Evolutionary conservation across 208 protist species (phyloP).

Genomic region (Leishmania lainsoni): DNA sequence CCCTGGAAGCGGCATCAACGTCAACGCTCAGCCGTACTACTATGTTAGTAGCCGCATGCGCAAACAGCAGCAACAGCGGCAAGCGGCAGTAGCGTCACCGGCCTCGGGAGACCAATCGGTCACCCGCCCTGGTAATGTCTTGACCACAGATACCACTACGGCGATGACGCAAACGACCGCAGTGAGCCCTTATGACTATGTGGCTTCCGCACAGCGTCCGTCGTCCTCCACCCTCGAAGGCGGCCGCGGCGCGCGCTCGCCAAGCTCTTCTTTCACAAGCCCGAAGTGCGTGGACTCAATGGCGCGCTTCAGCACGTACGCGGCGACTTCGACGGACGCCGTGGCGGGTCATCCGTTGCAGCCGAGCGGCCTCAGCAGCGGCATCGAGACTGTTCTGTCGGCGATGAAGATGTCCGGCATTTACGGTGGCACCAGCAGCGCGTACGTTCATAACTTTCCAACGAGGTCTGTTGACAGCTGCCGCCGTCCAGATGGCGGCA

Average conservation of each 20-base stretch:
- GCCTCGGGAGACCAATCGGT: neutral
- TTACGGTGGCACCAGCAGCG: slow-evolving; percentile 1
- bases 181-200: neutral
- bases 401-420: slow-evolving; percentile 18
- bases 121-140: neutral
- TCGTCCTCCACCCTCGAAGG: neutral
- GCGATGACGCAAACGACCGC: neutral
- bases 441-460: slow-evolving; percentile 5
- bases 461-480: slow-evolving; percentile 16
- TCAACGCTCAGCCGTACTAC: slow-evolving; percentile 69
- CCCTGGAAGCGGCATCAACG: slow-evolving; percentile 51
- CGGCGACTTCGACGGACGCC: neutral
- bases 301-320: neutral
- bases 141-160: neutral
- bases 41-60: slow-evolving; percentile 51
- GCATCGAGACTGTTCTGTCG: slow-evolving; percentile 16
- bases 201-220: neutral
- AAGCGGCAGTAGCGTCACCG: slow-evolving; percentile 1
- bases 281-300: slow-evolving; percentile 18
- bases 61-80: slow-evolving; percentile 34
- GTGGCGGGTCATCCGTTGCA: slow-evolving; percentile 3
- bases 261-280: slow-evolving; percentile 26
- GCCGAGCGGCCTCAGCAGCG: slow-evolving; percentile 5
- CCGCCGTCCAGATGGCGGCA: neutral
- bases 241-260: slow-evolving; percentile 7